Base-by-base conservation (phyloP, 441 rosid species). In the Brassica hybrid region DNA sequence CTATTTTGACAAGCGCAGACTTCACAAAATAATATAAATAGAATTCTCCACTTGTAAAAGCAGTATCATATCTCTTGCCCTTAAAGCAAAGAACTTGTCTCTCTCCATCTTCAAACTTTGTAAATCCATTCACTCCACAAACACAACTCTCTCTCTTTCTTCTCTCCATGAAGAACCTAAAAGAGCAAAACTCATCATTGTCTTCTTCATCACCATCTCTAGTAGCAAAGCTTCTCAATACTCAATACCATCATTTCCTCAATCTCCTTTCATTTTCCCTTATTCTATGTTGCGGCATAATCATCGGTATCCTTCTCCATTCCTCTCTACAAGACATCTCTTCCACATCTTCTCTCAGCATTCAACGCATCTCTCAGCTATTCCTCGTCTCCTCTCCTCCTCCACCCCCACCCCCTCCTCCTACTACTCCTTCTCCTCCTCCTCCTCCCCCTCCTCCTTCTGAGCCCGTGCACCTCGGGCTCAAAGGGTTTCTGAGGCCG, bases 261-360 rank as follows among this genome's bases (percentile, higher is more conserved):
- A 83, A 71, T 71, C 45, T 87, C 71, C 72, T 95, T 56, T 85
- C 86, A 13, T 82, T 61, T 74, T 72, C 89, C 57, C 41, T 93
- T 73, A 76, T 91, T 30, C 88, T 95, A 34, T 82, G 82, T 8
- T 81, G 87, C 43, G 98, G 95, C 0, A 10, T 95, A 1, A 74
- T 87, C 56, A 19, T 88, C 1, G 98, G 99, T 1, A 73, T 91
- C 18, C 69, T 91, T 30, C 84, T 89, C 12, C 85, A 86, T 74
- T 89, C 87, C 38, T 87, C 85, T 73, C 73, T 86, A 38, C 76
- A 87, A 65, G 80, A 80, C 78, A 62, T 83, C 19, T 81, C 92
- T 7, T 73, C 89, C 21, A 79, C 69, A 68, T 83, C 91, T 3
- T 56, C 82, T 59, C 67, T 56, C 8, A 68, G 48, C 43, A 56